Evolutionary conservation across 1,284 basidiomycete species (phyloP), one percentile per base, ranked within the genome.

Genomic region (Cryptococcus jaspeensis): DNA sequence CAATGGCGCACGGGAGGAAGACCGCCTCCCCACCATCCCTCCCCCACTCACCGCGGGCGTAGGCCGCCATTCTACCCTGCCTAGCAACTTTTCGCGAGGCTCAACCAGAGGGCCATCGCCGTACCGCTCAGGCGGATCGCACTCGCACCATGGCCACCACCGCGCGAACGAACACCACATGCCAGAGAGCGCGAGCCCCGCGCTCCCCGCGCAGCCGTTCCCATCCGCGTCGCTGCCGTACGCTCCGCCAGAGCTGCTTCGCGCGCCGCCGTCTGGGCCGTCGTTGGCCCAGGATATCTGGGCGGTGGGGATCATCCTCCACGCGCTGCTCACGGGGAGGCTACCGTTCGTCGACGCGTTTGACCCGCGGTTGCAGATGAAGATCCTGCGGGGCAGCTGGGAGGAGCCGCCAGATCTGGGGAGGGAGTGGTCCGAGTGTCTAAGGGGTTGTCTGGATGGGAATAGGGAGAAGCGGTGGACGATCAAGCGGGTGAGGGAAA

Each of bases 211-310:
- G 20, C 63, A 61, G 15, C 59, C 67, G 6, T 85, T 87, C 68
- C 87, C 87, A 38, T 87, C 89, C 0, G 93, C 93, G 5, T 95
- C 92, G 1, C 79, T 97, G 2, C 91, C 92, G 0, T 96, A 96
- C 71, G 89, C 91, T 0, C 82, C 92, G 0, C 93, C 93, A 2
- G 87, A 89, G 69, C 80, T 89, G n/a, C 77, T 89, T 0, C 73
- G 80, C 44, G 78, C 83, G 25, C 71, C 81, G 58, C 61, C 77
- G 18, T 58, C 56, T n/a, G 60, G 25, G n/a, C 73, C 67, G 36
- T 72, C 66, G 0, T 64, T 77, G 13, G 84, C 88, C 0, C 89
- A 92, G 71, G 93, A 97, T 65, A 86, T 96, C 36, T 97, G 93
- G 93, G 92, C 93, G 0, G 78, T 95, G 1, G 93, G 93, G 0